These are phyloP conservation scores for Cordia subcordata DNA, from an alignment of 257 asterid species.

Conservation along the genomic window DNA sequence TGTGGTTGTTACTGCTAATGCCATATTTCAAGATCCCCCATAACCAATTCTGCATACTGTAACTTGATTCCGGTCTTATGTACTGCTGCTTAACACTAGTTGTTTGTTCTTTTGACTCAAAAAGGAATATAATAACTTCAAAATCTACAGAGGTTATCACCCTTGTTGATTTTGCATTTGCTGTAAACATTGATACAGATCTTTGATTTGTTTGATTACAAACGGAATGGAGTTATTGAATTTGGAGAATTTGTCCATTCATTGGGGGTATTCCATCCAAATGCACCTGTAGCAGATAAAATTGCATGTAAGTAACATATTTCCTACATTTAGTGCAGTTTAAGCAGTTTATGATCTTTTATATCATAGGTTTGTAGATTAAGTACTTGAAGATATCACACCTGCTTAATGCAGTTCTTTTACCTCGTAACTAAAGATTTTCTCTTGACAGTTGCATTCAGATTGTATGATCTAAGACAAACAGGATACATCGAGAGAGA, in stretches of 20 bases:
- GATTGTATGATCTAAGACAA: conserved; percentile 70
- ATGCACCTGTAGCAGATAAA: conserved; percentile 57
- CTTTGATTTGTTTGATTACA: conserved; percentile 71
- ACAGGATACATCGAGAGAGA: conserved; percentile 81
- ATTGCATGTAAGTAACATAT: conserved; percentile 47
- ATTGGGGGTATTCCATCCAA: conserved; percentile 77
- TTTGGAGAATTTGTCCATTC: conserved; percentile 89
- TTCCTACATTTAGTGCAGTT: neutral
- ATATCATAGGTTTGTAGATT: neutral
- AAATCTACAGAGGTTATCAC: conserved; percentile 1
- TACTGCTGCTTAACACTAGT: neutral
- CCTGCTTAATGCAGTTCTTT: neutral
- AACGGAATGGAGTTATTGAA: conserved; percentile 76
- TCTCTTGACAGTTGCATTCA: conserved; percentile 66
- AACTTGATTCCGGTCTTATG: too few relatives aligned
- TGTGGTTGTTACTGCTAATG: too few relatives aligned
- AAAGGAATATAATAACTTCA: neutral
- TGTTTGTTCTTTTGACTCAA: neutral
- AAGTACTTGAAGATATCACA: too few relatives aligned
- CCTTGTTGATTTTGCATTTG: conserved; percentile 1
- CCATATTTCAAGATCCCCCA: too few relatives aligned
- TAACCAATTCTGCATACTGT: too few relatives aligned
- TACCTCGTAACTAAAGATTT: conserved; percentile 4
- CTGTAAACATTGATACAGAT: conserved; percentile 32
- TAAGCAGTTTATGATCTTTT: neutral